These are phyloP conservation scores for Neckera pumila DNA, from an alignment of 225 moss, liverwort and hornwort genomes.

Conservation along the genomic window DNA sequence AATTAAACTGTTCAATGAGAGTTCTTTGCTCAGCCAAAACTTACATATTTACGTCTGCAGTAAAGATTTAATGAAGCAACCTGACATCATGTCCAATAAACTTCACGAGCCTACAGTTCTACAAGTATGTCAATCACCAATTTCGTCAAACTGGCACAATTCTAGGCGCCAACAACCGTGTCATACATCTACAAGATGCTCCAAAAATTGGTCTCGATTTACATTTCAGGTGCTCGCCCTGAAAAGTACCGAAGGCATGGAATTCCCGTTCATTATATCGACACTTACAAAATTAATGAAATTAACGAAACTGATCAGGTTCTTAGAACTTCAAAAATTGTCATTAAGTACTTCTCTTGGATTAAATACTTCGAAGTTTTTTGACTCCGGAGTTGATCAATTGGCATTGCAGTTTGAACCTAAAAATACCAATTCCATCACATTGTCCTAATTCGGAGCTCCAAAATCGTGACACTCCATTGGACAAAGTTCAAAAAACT, in stretches of 20 bases:
- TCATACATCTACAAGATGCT: neutral
- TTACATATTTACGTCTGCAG: neutral
- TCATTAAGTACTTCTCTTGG: neutral
- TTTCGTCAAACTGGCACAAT: neutral
- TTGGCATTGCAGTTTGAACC: neutral
- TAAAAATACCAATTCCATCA: neutral
- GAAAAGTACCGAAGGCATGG: neutral
- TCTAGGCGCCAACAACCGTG: neutral
- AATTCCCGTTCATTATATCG: neutral
- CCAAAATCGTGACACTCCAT: neutral
- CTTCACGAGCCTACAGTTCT: neutral
- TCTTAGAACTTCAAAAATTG: neutral
- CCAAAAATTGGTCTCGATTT: neutral
- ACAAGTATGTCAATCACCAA: neutral
- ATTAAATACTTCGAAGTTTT: neutral
- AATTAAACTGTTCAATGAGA: neutral
- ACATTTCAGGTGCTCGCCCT: neutral
- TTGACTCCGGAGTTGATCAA: neutral
- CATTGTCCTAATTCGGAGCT: neutral
- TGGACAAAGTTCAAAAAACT: neutral
- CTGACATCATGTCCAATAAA: neutral
- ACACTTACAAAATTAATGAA: neutral
- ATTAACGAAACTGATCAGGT: neutral
- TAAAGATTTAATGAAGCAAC: neutral
- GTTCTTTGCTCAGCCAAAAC: neutral